Conservation (phyloP, 768 basidiomycete species). For the Lactarius psammicola region DNA sequence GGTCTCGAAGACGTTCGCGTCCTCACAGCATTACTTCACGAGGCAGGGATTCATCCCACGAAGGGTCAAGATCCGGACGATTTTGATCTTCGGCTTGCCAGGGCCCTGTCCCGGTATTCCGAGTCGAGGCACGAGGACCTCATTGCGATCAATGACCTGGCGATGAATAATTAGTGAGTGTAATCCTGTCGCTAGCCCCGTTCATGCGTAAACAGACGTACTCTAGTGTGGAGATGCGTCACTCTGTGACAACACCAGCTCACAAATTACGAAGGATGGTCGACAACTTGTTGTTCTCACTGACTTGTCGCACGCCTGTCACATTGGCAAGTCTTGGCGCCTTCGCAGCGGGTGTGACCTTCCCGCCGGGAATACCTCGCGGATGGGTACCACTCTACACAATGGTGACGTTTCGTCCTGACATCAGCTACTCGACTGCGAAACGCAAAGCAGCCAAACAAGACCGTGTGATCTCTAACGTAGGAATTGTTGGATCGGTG, state of each 20-base stretch:
- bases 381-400: slow-evolving; percentile 96
- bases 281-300: slow-evolving; percentile 68
- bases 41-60: slow-evolving; percentile 61
- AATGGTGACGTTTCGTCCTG: slow-evolving; percentile 97
- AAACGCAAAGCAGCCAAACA: slow-evolving; percentile 70
- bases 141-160: slow-evolving; percentile 85
- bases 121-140: slow-evolving; percentile 83
- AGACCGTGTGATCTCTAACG: slow-evolving; percentile 52
- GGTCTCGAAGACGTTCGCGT: slow-evolving; percentile 97
- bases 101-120: slow-evolving; percentile 77
- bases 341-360: slow-evolving; percentile 30
- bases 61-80: slow-evolving; percentile 36
- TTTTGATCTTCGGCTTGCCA: slow-evolving; percentile 57
- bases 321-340: slow-evolving; percentile 49
- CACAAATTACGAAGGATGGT: slow-evolving; percentile 79
- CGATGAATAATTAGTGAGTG: slow-evolving; percentile 95
- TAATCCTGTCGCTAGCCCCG: slow-evolving; percentile 27
- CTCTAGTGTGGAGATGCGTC: slow-evolving; percentile 88
- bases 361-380: slow-evolving; percentile 46
- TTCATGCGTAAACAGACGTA: slow-evolving; percentile 26
- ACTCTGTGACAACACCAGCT: slow-evolving; percentile 77
- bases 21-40: slow-evolving; percentile 68
- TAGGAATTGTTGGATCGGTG: slow-evolving; percentile 38
- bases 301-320: slow-evolving; percentile 52
- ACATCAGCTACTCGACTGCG: slow-evolving; percentile 86